Evolutionary conservation across 2,329 filamentous ascomycete genomes (phyloP).

Genomic region (Seiridium unicorne): DNA sequence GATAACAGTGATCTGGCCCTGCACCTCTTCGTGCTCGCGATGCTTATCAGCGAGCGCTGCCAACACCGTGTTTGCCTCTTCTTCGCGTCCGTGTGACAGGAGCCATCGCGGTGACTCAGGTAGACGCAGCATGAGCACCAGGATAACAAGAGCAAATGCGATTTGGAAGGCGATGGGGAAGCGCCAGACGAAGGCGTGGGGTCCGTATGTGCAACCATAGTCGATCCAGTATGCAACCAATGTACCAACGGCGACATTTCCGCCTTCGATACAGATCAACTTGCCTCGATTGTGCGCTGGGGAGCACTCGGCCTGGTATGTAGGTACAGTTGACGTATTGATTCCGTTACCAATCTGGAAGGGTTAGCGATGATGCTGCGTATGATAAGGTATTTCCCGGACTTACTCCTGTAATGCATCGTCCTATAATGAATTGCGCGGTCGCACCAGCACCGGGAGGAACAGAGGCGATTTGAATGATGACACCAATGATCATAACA

Average conservation of each 20-base stretch:
- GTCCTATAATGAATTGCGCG: constrained; percentile 47
- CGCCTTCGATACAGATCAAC: constrained; percentile 56
- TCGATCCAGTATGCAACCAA: constrained; percentile 43
- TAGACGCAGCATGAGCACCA: constrained; percentile 36
- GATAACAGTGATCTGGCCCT: constrained; percentile 45
- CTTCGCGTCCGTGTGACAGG: constrained; percentile 42
- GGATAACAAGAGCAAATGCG: constrained; percentile 41
- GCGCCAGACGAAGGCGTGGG: constrained; percentile 33
- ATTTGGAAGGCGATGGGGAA: constrained; percentile 40
- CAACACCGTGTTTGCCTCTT: constrained; percentile 49
- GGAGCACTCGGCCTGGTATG: constrained; percentile 33
- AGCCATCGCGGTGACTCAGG: constrained; percentile 56
- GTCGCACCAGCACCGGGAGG: constrained; percentile 43
- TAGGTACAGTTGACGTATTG: constrained; percentile 39
- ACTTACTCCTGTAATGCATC: constrained; percentile 47
- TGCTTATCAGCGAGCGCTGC: constrained; percentile 53
- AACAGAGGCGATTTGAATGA: constrained; percentile 50
- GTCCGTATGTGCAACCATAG: constrained; percentile 34
- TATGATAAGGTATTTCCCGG: background rate
- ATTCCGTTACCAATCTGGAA: constrained; percentile 40
- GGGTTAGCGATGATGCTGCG: background rate
- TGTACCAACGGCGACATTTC: constrained; percentile 39
- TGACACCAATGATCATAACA: constrained; percentile 55
- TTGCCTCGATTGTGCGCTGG: constrained; percentile 56
- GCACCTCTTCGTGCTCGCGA: constrained; percentile 39